Evolutionary conservation across 179 eudicot genomes (phyloP), one percentile per base, ranked within the genome.

Genomic region (Silene vulgaris): DNA sequence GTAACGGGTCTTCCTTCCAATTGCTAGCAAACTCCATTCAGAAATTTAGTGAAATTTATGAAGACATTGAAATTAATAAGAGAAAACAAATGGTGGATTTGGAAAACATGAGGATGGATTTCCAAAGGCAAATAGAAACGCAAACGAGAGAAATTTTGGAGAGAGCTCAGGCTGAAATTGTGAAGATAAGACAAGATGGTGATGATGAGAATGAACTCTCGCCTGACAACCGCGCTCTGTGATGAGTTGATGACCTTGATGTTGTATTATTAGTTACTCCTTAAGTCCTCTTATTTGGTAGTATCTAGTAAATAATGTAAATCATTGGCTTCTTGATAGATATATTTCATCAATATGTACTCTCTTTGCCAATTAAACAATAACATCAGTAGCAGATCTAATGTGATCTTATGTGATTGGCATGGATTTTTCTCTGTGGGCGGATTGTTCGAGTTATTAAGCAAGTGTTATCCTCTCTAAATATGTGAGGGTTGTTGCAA

Each of bases 41-140:
- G 74, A 91, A 86, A 77, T 91, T 91, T 77, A 90, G 97, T 60
- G 89, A 86, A 71, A 85, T 88, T 17, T 93, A 93, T 75, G 97
- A 91, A 82, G 90, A 87, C 83, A 84, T 82, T 43, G 96, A 90
- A 78, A 76, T 23, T 64, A 80, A 78, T 30, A 88, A 85, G 77
- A 84, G 88, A 79, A 84, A 86, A 78, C 95, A 91, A 76, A 88
- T 93, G 97, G 54, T 82, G 77, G 97, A 89, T 78, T 65, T 93
- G 74, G 98, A 91, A 88, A 88, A 78, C 71, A 87, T 89, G 93
- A 89, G 93, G 72, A 86, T 85, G 91, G 93, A 91, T 81, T 89
- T 91, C 75, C 91, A 88, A 66, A 86, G 87, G 37, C 91, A 93
- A 43, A 54, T 93, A 78, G 97, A 93, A 86, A 48, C 81, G 76